Base-by-base conservation (phyloP, 2,329 filamentous ascomycete species). In the Aspergillus pseudotamarii region DNA sequence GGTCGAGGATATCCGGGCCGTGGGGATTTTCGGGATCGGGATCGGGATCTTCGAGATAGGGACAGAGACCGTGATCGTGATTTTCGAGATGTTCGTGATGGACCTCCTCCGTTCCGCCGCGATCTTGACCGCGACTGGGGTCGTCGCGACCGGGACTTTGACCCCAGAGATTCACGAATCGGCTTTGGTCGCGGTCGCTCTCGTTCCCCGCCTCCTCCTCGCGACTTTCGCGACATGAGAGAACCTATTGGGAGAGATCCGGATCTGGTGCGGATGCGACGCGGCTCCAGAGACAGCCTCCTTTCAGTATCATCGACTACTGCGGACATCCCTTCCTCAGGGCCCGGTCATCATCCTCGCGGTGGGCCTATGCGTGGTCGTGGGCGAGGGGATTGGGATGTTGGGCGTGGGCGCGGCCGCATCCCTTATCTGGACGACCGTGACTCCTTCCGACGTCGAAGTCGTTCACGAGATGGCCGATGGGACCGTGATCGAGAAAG, bases 21-120 rank as follows among this genome's bases (percentile, higher is more conserved):
- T 50, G 72, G 72, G 55, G 75, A 76, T 46, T 76, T 76, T 63
- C 70, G 75, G 57, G 74, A 75, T 16, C 85, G 91, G 62, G 89
- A 89, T 58, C 71, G 87, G 28, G 91, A 92, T 58, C 89, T 88
- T 69, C 83, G 87, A 50, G 81, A 83, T 60, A 75, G 79, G 19
- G 77, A 81, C 56, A 71, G 76, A 41, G 81, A 81, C 36, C 73
- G 77, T 21, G 80, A 82, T 46, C 72, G 75, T 16, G 74, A 81
- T 56, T 75, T 76, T 68, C 75, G 78, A 59, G 80, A 83, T 46
- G 64, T 63, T 26, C 75, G 76, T 51, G 77, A 79, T 72, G 81
- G 63, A 60, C 81, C 67, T 16, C 66, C 73, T 53, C 69, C 76
- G 67, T 77, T 77, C 68, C 74, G 78, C 69, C 77, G 80, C 41